Percentiles rank a stretch among this genome's conserved stretches.
phyloP scores from a whole-genome alignment of 768 basidiomycete genomes.

The Pluteus cervinus region DNA sequence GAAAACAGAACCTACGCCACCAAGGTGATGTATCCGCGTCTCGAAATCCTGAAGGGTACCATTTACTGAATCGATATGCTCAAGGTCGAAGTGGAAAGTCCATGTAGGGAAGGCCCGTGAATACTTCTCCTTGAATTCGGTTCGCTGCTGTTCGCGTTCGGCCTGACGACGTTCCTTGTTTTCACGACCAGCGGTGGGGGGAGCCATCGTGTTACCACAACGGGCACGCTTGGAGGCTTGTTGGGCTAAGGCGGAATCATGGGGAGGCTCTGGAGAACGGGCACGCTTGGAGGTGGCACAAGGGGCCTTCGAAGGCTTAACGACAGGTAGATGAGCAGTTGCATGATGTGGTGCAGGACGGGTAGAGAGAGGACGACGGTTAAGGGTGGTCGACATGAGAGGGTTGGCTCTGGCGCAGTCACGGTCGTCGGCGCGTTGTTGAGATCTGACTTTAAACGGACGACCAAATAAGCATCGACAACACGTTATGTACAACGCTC shows the following conservation, averaged over 20 bases:
- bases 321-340: slow-evolving; percentile 24
- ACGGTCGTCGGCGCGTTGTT: not conserved
- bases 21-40: slow-evolving; percentile 56
- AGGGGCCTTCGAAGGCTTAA: slow-evolving; percentile 23
- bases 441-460: no score
- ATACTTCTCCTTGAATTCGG: slow-evolving; percentile 82
- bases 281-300: slow-evolving; percentile 35
- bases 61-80: slow-evolving; percentile 37
- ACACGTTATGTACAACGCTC: no score
- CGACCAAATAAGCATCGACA: slow-evolving; percentile 3
- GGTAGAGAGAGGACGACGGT: slow-evolving; percentile 42
- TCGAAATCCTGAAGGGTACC: slow-evolving; percentile 37
- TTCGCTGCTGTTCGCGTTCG: slow-evolving; percentile 50
- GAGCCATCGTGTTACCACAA: slow-evolving; percentile 13
- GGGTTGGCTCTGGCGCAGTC: slow-evolving; percentile 9
- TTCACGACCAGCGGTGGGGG: slow-evolving; percentile 23
- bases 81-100: slow-evolving; percentile 78
- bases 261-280: slow-evolving; percentile 46
- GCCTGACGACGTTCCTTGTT: slow-evolving; percentile 41
- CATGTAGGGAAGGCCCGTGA: slow-evolving; percentile 77
- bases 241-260: slow-evolving; percentile 19
- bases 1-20: slow-evolving; percentile 71
- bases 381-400: slow-evolving; percentile 36
- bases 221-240: slow-evolving; percentile 38
- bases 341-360: slow-evolving; percentile 30